Percentiles rank a stretch among this genome's conserved stretches.
Conservation (phyloP, 2,329 filamentous ascomycete species). For the Xylaria hypoxylon region DNA sequence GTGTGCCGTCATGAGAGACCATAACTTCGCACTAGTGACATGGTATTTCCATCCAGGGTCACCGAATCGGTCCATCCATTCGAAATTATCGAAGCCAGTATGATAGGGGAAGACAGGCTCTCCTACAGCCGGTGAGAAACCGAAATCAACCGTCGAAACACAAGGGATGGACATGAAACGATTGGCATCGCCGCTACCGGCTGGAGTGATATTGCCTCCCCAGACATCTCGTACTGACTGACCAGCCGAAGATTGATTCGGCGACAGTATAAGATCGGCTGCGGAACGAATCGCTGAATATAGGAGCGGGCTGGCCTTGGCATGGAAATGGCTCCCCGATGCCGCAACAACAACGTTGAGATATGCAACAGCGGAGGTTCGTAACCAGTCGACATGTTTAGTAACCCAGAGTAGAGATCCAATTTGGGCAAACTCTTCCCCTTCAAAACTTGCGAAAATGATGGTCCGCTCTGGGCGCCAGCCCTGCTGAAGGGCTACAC, state of each 20-base stretch:
- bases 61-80: slow-evolving; percentile 24
- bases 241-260: slow-evolving; percentile 12
- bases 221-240: slow-evolving; percentile 22
- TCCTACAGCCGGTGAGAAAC: slow-evolving; percentile 7
- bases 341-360: slow-evolving; percentile 24
- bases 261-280: slow-evolving; percentile 11
- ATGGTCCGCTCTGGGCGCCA: slow-evolving; percentile 22
- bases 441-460: slow-evolving; percentile 17
- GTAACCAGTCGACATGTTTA: slow-evolving; percentile 12
- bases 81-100: slow-evolving; percentile 26
- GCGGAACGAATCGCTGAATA: slow-evolving; percentile 2
- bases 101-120: slow-evolving; percentile 24
- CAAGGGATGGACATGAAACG: slow-evolving; percentile 18
- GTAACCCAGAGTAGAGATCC: slow-evolving; percentile 18
- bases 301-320: slow-evolving; percentile 24
- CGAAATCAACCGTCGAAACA: slow-evolving; percentile 20
- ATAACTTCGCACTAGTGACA: slow-evolving; percentile 20
- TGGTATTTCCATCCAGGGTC: slow-evolving; percentile 26
- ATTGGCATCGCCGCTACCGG: slow-evolving; percentile 22
- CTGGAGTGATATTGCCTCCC: slow-evolving; percentile 18
- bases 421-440: slow-evolving; percentile 23
- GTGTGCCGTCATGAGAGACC: slow-evolving; percentile 23
- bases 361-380: slow-evolving; percentile 15
- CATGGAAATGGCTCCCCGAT: slow-evolving; percentile 12
- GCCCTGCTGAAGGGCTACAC: slow-evolving; percentile 15